Conservation (phyloP, 139 green algal species). For the Edaphochlamys debaryana region DNA sequence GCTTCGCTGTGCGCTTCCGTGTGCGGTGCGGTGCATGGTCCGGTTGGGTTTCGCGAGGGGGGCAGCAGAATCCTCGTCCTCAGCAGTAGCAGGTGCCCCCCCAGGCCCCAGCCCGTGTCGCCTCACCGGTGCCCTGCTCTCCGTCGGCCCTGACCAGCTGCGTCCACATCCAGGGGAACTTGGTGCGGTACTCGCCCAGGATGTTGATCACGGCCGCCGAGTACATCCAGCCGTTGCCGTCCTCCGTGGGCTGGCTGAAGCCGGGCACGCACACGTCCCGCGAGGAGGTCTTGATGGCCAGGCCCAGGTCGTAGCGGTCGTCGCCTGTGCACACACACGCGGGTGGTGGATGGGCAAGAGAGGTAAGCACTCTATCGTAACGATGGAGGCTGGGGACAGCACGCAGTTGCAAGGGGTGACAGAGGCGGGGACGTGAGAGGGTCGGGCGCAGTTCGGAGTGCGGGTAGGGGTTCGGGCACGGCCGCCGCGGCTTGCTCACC, state of each 20-base stretch:
- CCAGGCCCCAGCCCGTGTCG: not conserved
- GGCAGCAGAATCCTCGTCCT: too few relatives aligned
- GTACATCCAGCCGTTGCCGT: slow-evolving; percentile 81
- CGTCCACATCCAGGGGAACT: slow-evolving; percentile 48
- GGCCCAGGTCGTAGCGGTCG: slow-evolving; percentile 81
- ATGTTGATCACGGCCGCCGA: slow-evolving; percentile 56
- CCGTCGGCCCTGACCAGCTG: slow-evolving; percentile 22
- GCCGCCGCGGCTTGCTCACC: too few relatives aligned
- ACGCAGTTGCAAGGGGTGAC: too few relatives aligned
- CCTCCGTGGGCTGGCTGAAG: slow-evolving; percentile 49
- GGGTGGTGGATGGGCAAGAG: not conserved
- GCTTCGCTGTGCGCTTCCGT: too few relatives aligned
- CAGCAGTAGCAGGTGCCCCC: too few relatives aligned
- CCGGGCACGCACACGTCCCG: slow-evolving; percentile 82
- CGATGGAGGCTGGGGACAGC: not conserved
- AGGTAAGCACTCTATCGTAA: not conserved
- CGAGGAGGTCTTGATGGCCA: slow-evolving; percentile 78
- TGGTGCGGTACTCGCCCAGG: slow-evolving; percentile 19
- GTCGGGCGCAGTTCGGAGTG: too few relatives aligned
- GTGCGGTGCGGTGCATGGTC: too few relatives aligned
- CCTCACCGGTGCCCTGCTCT: not conserved
- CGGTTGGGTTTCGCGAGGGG: too few relatives aligned
- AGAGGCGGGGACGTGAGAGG: too few relatives aligned
- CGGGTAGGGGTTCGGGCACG: too few relatives aligned
- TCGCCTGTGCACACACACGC: too few relatives aligned